Conservation (phyloP, 352 stramenopile genomes). For the Peronospora tabacina region DNA sequence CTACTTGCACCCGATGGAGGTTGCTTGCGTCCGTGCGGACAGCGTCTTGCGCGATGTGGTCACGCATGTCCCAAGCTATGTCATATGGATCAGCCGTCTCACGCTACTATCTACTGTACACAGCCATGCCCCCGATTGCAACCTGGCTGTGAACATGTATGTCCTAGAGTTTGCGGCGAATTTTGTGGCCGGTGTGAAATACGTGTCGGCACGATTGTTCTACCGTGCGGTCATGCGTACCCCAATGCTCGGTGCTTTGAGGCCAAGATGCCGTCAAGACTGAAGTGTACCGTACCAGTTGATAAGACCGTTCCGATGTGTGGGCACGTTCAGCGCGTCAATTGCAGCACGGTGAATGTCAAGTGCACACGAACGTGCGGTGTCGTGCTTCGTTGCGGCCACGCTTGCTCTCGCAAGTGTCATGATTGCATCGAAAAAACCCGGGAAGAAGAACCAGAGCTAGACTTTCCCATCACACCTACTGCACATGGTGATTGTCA, state of each 20-base stretch:
- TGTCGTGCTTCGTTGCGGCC: slow-evolving; percentile 24
- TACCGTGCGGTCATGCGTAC: slow-evolving; percentile 52
- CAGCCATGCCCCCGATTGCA: slow-evolving; percentile 50
- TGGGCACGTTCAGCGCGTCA: slow-evolving; percentile 25
- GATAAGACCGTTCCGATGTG: slow-evolving; percentile 29
- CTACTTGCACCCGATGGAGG: slow-evolving; percentile 60
- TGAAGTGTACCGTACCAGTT: slow-evolving; percentile 23
- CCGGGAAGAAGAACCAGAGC: slow-evolving; percentile 17
- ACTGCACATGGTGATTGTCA: slow-evolving; percentile 42
- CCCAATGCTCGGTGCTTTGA: slow-evolving; percentile 26
- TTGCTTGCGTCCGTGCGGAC: slow-evolving; percentile 45
- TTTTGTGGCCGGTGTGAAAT: slow-evolving; percentile 47
- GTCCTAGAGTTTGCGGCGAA: slow-evolving; percentile 46
- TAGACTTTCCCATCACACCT: slow-evolving; percentile 26
- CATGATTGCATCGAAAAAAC: slow-evolving; percentile 30
- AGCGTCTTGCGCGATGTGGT: slow-evolving; percentile 37
- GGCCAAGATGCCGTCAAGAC: slow-evolving; percentile 10
- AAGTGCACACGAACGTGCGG: slow-evolving; percentile 25
- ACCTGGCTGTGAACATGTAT: slow-evolving; percentile 44
- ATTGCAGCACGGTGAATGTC: slow-evolving; percentile 16
- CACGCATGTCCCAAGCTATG: slow-evolving; percentile 51
- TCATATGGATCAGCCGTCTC: slow-evolving; percentile 45
- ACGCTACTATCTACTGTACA: slow-evolving; percentile 40
- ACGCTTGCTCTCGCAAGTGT: slow-evolving; percentile 36
- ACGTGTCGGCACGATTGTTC: slow-evolving; percentile 28